These are phyloP conservation scores for Cymbopogon citratus DNA, from an alignment of 176 grass and related monocot genomes.

Conservation along the genomic window DNA sequence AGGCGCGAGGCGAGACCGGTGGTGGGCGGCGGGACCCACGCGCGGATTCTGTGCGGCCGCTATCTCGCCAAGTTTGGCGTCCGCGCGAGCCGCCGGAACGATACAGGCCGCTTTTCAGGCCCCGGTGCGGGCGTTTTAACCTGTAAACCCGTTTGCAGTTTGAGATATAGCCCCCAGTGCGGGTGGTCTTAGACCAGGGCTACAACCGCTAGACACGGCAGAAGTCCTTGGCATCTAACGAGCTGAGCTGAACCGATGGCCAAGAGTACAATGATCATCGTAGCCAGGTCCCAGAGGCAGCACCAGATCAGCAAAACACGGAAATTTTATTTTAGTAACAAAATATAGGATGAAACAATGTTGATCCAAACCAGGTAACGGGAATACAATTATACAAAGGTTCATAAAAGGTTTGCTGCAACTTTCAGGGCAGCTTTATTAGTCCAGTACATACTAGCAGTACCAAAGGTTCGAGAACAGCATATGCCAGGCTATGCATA, in stretches of 20 bases:
- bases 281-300: neutral
- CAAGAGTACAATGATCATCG: neutral
- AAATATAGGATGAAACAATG: neutral
- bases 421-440: conserved; percentile 18
- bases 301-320: neutral
- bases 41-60: too few relatives aligned
- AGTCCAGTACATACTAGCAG: neutral
- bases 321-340: neutral
- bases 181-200: too few relatives aligned
- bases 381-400: neutral
- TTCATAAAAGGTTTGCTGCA: conserved; percentile 10
- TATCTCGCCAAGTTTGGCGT: too few relatives aligned
- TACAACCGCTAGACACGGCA: neutral
- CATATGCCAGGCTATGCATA: neutral
- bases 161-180: too few relatives aligned
- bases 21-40: too few relatives aligned
- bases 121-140: too few relatives aligned
- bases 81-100: too few relatives aligned
- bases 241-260: neutral
- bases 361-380: neutral
- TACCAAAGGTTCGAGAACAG: neutral
- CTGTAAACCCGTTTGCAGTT: too few relatives aligned
- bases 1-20: too few relatives aligned
- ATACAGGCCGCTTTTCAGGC: too few relatives aligned
- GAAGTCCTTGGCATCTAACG: neutral